Base-by-base conservation (phyloP, 495 filamentous ascomycete species). In the Lasiosphaeria hispida region DNA sequence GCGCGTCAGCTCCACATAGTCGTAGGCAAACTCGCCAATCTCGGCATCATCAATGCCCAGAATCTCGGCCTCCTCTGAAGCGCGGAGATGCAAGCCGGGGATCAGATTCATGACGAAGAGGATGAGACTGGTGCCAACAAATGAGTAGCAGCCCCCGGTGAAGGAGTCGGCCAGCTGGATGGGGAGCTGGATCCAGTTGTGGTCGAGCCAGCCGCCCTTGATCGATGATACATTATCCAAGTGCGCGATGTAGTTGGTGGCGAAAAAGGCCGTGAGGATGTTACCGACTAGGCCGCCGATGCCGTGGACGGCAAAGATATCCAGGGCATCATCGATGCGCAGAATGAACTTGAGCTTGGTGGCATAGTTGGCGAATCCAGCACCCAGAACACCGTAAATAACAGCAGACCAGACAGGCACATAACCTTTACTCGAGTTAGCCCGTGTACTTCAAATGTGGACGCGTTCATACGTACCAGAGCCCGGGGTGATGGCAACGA, bases 1-100 rank as follows among this genome's bases (percentile, higher is more conserved):
- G 50, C 93, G 84, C 39, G 85, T 89, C 58, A 96, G 78, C 75
- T 97, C 93, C 62, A 97, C 93, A 63, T 96, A 97, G 72, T 97
- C 94, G 77, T 98, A 98, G 7, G 94, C 95, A 73, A 96, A 97
- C 77, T 97, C 93, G 69, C 93, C 93, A 69, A 97, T 93, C 76
- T 97, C 91, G 33, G 89, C 86, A 69, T 97, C 93, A 68, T 97
- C 93, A 58, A 96, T 92, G 62, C 93, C 93, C 52, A 92, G 77
- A 38, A 96, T 86, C 73, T 97, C 93, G 35, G 91, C 87, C 58
- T 95, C 90, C 68, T 96, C 90, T 14, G 76, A 77, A 0, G 87
- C 87, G 43, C 93, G 89, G 48, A 97, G 85, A 59, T 82, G 83
- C 14, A 96, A 78, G 10, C 90, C 89, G 2, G 93, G 92, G 39